phyloP scores from a whole-genome alignment of 2,329 filamentous ascomycete species.

The Gnomoniopsis sp. region DNA sequence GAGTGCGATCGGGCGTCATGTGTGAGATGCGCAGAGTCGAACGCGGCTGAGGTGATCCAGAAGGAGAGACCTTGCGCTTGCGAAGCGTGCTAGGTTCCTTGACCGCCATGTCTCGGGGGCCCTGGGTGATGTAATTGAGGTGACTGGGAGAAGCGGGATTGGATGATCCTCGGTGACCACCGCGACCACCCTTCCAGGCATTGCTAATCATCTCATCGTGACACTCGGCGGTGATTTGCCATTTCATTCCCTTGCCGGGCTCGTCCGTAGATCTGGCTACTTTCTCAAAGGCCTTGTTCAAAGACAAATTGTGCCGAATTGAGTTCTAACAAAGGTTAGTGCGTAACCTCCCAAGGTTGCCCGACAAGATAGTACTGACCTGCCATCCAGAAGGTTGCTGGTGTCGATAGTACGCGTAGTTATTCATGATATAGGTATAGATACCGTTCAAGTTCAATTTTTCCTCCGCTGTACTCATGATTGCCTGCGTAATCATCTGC shows the following conservation, averaged over 20 bases:
- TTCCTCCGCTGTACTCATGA: conserved; percentile 79
- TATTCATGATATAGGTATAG: conserved; percentile 86
- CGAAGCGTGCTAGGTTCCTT: conserved; percentile 49
- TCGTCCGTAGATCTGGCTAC: conserved; percentile 89
- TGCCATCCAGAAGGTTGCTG: conserved; percentile 82
- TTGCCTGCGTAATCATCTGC: conserved; percentile 94
- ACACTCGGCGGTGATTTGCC: conserved; percentile 83
- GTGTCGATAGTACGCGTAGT: conserved; percentile 90
- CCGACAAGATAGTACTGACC: conserved; percentile 44
- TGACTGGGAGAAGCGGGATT: conserved; percentile 66
- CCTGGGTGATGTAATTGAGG: conserved; percentile 58
- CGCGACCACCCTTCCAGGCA: conserved; percentile 57
- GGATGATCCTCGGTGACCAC: conserved; percentile 65
- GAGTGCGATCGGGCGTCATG: conserved; percentile 55
- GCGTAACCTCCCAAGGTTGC: background rate
- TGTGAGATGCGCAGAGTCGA: conserved; percentile 48
- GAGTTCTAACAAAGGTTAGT: conserved; percentile 62
- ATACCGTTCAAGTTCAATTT: conserved; percentile 90
- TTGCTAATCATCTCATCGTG: conserved; percentile 86
- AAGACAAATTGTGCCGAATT: conserved; percentile 90
- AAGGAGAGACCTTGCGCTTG: conserved; percentile 55
- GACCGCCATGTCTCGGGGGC: conserved; percentile 52
- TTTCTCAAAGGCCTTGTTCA: conserved; percentile 94
- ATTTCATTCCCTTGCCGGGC: conserved; percentile 98
- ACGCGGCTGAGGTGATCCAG: conserved; percentile 52